phyloP scores from a whole-genome alignment of 2,329 filamentous ascomycete genomes.

The Fusarium multiceps region DNA sequence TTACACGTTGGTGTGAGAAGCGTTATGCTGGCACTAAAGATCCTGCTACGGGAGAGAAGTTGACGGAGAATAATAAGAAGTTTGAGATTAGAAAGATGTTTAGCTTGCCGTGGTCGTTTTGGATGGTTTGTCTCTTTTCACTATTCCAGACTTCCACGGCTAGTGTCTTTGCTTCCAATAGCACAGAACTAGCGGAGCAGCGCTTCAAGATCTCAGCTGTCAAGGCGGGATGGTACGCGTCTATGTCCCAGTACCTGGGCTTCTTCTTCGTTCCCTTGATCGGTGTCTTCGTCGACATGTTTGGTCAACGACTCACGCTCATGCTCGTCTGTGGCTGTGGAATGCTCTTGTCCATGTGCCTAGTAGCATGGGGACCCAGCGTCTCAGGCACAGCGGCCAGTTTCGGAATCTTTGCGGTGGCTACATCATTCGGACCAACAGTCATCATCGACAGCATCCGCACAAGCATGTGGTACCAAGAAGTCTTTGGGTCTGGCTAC shows the following conservation, averaged over 20 bases:
- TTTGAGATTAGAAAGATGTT: constrained; percentile 67
- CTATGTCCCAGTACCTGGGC: constrained; percentile 64
- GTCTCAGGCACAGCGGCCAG: constrained; percentile 65
- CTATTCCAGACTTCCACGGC: constrained; percentile 69
- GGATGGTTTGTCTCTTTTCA: constrained; percentile 65
- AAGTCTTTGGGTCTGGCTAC: constrained; percentile 70
- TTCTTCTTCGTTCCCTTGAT: constrained; percentile 69
- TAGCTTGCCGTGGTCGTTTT: constrained; percentile 69
- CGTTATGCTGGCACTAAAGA: constrained; percentile 61
- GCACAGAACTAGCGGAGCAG: constrained; percentile 70
- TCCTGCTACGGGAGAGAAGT: constrained; percentile 66
- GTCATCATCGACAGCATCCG: constrained; percentile 71
- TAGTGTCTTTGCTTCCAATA: constrained; percentile 65
- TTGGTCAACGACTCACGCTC: constrained; percentile 66
- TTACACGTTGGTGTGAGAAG: constrained; percentile 62
- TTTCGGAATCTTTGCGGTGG: constrained; percentile 70
- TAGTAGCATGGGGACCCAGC: constrained; percentile 63
- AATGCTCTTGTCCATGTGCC: constrained; percentile 63
- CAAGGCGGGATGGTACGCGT: constrained; percentile 70
- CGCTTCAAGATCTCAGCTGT: constrained; percentile 66
- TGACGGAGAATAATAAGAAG: constrained; percentile 70
- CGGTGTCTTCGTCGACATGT: constrained; percentile 66
- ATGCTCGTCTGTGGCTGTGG: constrained; percentile 62
- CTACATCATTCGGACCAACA: constrained; percentile 65
- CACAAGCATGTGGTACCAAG: constrained; percentile 68